Percentiles rank a stretch among this genome's conserved stretches.
phyloP scores from a whole-genome alignment of 345 rosid genomes.

The Pelargonium nanum region DNA sequence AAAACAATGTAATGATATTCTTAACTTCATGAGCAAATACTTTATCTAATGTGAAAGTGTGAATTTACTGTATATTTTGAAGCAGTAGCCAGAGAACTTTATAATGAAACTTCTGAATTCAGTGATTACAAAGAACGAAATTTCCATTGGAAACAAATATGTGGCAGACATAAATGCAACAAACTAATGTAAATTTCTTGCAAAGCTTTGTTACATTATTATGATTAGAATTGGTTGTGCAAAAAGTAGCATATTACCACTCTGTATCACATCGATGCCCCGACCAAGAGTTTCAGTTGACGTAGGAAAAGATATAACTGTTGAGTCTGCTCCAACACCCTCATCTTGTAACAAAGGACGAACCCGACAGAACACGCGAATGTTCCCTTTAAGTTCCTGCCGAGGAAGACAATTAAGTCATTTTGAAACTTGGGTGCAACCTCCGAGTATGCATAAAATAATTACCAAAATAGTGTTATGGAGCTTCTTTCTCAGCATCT shows the following conservation, averaged over 20 bases:
- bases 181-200: too few relatives aligned
- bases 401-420: slow-evolving; percentile 3
- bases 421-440: background rate
- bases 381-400: slow-evolving; percentile 95
- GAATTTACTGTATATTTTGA: too few relatives aligned
- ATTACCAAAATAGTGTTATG: slow-evolving; percentile 84
- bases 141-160: too few relatives aligned
- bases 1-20: background rate
- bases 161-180: background rate
- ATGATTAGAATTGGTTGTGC: background rate
- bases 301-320: slow-evolving; percentile 58
- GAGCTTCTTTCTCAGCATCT: slow-evolving; percentile 59
- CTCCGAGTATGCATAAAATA: background rate
- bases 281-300: slow-evolving; percentile 62
- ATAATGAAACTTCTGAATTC: too few relatives aligned
- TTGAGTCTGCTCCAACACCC: slow-evolving; percentile 39
- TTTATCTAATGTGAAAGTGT: too few relatives aligned
- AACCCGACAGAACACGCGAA: slow-evolving; percentile 89
- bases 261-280: slow-evolving; percentile 71
- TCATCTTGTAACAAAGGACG: slow-evolving; percentile 81
- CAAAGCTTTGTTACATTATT: too few relatives aligned
- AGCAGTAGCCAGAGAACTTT: too few relatives aligned
- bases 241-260: slow-evolving; percentile 31
- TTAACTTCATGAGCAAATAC: background rate
- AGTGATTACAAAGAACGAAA: too few relatives aligned